Conservation (phyloP, 805 yeast species). For the Candida railenensis region DNA sequence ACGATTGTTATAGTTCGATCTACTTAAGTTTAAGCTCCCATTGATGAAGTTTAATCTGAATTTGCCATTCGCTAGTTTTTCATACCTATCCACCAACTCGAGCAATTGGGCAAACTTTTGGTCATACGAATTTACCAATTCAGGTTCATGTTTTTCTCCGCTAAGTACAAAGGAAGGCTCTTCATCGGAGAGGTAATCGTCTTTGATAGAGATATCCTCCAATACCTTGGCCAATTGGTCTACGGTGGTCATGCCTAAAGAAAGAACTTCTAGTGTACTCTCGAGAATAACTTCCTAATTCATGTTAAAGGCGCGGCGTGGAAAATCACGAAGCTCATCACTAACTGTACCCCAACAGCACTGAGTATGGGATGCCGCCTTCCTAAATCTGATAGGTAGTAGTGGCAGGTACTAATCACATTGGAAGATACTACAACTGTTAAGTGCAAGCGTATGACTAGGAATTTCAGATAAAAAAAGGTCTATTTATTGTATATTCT, state of each 20-base stretch:
- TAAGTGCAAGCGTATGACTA: too few species aligned
- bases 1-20: conserved; percentile 42
- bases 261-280: too few species aligned
- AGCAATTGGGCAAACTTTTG: conserved; percentile 19
- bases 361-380: too few species aligned
- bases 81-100: conserved; percentile 33
- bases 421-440: too few species aligned
- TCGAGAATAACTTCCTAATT: too few species aligned
- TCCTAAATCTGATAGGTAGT: too few species aligned
- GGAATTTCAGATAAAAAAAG: too few species aligned
- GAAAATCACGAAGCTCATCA: too few species aligned
- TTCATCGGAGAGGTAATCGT: not conserved
- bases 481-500: too few species aligned
- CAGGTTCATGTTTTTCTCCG: not conserved
- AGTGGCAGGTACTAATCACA: too few species aligned
- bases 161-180: conserved; percentile 1
- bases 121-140: not conserved
- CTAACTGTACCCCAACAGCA: too few species aligned
- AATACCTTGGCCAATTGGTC: conserved; percentile 3
- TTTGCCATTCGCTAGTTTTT: conserved; percentile 17
- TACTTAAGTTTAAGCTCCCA: conserved; percentile 42
- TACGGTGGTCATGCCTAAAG: not conserved
- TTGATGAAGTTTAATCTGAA: conserved; percentile 21
- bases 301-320: not conserved
- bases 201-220: conserved; percentile 11